Base-by-base conservation (phyloP, 805 yeast genomes). In the Candida hungchunana region DNA sequence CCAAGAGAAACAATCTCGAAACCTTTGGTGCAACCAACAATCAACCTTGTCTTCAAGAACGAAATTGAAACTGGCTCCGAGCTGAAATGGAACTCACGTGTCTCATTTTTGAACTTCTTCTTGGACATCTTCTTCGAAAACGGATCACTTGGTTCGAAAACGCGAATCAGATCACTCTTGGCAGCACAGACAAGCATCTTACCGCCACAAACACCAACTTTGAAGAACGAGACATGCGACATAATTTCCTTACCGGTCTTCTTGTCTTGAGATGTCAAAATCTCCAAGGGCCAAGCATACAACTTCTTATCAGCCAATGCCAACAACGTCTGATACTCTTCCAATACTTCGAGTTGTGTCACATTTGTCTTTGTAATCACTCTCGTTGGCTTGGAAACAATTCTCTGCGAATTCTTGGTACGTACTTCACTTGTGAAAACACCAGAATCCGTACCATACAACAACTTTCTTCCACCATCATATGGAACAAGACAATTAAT, bases 21-120 rank as follows among this genome's bases (percentile, higher is more conserved):
- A 0, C 98, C 98, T 58, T 82, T 86, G 19, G 95, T 81, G 53
- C 98, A 93, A 18, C 98, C 98, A 46, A 93, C 83, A 66, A 97
- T 90, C 44, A 93, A 64, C 53, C 82, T 84, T 4, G 89, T 79
- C 56, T 88, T 86, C 60, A 93, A 67, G 55, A 90, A 90, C 18
- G 96, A 88, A 13, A 93, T 81, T 7, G 95, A 82, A 22, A 90
- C 83, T 2, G 96, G 95, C 50, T 93, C 97, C 5, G 95, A 82
- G 30, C 77, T 79, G 57, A 93, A 87, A 18, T 71, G 70, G 23
- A 90, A 80, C 51, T 93, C 97, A 31, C 77, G 73, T 11, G 77
- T 71, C 35, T 81, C 85, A 37, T 71, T 69, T 53, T 79, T 77
- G 56, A 79, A 74, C 55, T 76, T 77, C 63, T 82, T 86, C 51